phyloP scores from a whole-genome alignment of 2,329 filamentous ascomycete species.

The Geoglossum cookeanum region DNA sequence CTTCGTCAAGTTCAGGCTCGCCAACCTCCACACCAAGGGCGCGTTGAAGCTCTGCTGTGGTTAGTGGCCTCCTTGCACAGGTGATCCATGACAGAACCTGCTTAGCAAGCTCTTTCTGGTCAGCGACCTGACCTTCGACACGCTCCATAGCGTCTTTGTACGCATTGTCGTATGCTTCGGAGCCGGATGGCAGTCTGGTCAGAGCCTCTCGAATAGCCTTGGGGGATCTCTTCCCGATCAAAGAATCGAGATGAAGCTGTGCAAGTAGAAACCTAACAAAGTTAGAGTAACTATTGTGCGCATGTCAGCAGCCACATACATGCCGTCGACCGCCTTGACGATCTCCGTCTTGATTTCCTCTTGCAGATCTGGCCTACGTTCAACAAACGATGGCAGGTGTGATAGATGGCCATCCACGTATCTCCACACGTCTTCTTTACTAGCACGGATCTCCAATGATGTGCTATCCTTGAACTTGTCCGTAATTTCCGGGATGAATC shows the following conservation, averaged over 20 bases:
- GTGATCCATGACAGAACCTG: slow-evolving; percentile 11
- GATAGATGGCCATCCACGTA: slow-evolving; percentile 16
- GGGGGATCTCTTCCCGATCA: slow-evolving; percentile 8
- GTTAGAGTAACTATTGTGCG: background rate
- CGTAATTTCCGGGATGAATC: background rate
- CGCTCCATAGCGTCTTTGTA: slow-evolving; percentile 13
- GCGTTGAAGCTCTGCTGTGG: slow-evolving; percentile 11
- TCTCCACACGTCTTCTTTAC: slow-evolving; percentile 16
- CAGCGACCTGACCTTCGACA: slow-evolving; percentile 11
- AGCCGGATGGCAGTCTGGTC: slow-evolving; percentile 7
- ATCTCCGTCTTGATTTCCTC: background rate
- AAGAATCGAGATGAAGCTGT: slow-evolving; percentile 11
- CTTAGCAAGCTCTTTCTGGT: slow-evolving; percentile 11
- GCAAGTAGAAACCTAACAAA: slow-evolving; percentile 14
- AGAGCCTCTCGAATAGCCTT: slow-evolving; percentile 10
- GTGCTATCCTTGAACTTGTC: background rate
- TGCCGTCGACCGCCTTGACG: background rate
- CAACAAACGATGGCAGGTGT: background rate
- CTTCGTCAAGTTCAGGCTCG: slow-evolving; percentile 9
- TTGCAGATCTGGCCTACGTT: background rate
- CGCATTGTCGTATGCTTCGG: slow-evolving; percentile 7
- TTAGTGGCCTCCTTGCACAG: slow-evolving; percentile 10
- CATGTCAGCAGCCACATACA: background rate
- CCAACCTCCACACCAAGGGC: slow-evolving; percentile 10
- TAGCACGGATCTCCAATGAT: slow-evolving; percentile 17